Evolutionary conservation across 2,329 filamentous ascomycete genomes (phyloP).

Genomic region (Paecilomyces dactylethromorphus): DNA sequence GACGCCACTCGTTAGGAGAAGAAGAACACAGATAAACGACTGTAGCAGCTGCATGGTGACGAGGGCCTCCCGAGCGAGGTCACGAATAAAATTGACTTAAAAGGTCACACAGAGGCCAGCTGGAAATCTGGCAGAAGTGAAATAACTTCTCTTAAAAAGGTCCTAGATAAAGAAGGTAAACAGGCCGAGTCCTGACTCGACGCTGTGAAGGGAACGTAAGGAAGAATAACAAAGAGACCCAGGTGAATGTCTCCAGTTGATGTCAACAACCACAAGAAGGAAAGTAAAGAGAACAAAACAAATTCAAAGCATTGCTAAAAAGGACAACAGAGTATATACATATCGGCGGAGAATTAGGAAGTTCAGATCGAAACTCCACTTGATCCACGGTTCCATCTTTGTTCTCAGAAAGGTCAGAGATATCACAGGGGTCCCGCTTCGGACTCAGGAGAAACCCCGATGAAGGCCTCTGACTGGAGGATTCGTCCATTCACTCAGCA

Average conservation of each 20-base stretch:
- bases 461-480: neutral
- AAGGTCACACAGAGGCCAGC: neutral
- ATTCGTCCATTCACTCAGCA: neutral
- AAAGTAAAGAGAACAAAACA: constrained; percentile 9
- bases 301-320: neutral
- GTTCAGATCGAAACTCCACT: neutral
- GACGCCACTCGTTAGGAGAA: constrained; percentile 25
- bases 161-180: constrained; percentile 7
- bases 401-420: constrained; percentile 1
- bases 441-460: neutral
- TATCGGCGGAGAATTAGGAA: neutral
- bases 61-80: neutral
- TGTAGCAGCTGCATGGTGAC: constrained; percentile 21
- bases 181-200: constrained; percentile 16
- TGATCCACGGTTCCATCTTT: neutral
- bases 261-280: constrained; percentile 7
- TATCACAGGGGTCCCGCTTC: neutral
- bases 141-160: neutral
- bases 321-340: neutral
- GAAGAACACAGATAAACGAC: constrained; percentile 17
- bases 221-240: constrained; percentile 8
- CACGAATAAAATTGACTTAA: neutral
- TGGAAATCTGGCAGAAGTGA: neutral
- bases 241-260: neutral
- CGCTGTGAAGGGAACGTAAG: constrained; percentile 6